Evolutionary conservation across 345 rosid species (phyloP), one percentile per base, ranked within the genome.

Genomic region (Abelmoschus esculentus): DNA sequence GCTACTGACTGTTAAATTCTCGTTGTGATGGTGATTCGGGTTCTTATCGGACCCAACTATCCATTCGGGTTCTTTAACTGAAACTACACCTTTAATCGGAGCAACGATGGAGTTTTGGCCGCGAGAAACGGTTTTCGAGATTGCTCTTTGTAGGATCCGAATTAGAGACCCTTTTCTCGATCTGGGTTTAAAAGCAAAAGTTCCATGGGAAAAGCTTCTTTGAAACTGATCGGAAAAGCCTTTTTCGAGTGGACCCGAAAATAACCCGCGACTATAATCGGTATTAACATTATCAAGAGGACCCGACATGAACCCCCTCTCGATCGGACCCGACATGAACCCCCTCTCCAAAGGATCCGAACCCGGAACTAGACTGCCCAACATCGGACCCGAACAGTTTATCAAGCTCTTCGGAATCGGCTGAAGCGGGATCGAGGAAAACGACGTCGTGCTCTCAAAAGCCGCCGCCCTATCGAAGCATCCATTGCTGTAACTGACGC

Each of bases 391-490:
- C 36, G 68, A 71, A 19, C 53, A 38, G 66, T 73, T 76, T 42
- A 81, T 42, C 34, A 80, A 57, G 53, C 68, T 79, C 72, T 87
- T 84, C 3, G 99, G 97, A 12, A 91, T 86, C 67, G 97, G 97
- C 47, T 91, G 99, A 38, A 93, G 76, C 26, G 99, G 96, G 60
- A 88, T 88, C 18, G 98, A 88, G 1, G 93, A 72, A 77, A 95
- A 95, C 63, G 85, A 90, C 31, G 86, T 87, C n/a, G 99, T 83
- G 89, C 98, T 87, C 73, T 95, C 99, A 50, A 95, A 95, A 68
- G 96, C 92, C 22, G 99, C 96, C 2, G 98, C 89, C 65, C 92
- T 73, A 19, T 90, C 96, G 69, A 83, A 73, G 59, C 83, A 76
- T 59, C 77, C 22, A 40, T 22, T 55, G 72, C 40, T 80, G 72